Evolutionary conservation across 1,284 basidiomycete species (phyloP), one percentile per base, ranked within the genome.

Genomic region (Flammula alnicola): DNA sequence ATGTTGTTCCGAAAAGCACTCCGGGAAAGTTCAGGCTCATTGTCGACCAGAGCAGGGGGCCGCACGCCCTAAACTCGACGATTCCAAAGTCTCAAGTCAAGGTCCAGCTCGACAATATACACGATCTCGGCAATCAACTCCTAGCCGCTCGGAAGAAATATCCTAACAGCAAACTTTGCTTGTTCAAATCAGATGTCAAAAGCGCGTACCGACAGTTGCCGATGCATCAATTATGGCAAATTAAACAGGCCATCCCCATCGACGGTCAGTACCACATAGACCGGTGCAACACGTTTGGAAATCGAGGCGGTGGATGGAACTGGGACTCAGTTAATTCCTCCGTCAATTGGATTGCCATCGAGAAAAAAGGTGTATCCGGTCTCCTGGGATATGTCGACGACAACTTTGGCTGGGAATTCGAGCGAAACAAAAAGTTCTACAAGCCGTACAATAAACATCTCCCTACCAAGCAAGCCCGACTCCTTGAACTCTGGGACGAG

Each of bases 21-120:
- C 52, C 57, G 2, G 30, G 30, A 9, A 72, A 74, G 10, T 57
- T 74, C 1, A 63, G 70, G 0, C 55, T 80, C 0, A 61, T 79
- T 2, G 72, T 63, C 3, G 38, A 60, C 25, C 55, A 54, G 4
- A 55, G 53, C 12, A 40, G 44, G 1, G 43, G 40, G 0, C 0
- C 58, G 74, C 71, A 52, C 49, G 61, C 70, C 0, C 59, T 73
- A 0, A 79, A 80, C 54, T 79, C 3, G 11, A 26, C 16, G 43
- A 42, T 16, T 23, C 32, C 52, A 0, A 44, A 51, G 3, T 49
- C 56, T 2, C 46, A 62, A 2, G 56, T 58, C 1, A 44, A 52
- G 3, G 49, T 51, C n/a, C 58, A 42, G 1, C 19, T 59, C 0
- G 57, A 59, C 33, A 55, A 42, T 19, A 32, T 57, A 9, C 6